A percentile compares a stretch with the other conserved stretches of the same genome.
Conservation (phyloP, 2,329 filamentous ascomycete species). For the Plenodomus biglobosus region DNA sequence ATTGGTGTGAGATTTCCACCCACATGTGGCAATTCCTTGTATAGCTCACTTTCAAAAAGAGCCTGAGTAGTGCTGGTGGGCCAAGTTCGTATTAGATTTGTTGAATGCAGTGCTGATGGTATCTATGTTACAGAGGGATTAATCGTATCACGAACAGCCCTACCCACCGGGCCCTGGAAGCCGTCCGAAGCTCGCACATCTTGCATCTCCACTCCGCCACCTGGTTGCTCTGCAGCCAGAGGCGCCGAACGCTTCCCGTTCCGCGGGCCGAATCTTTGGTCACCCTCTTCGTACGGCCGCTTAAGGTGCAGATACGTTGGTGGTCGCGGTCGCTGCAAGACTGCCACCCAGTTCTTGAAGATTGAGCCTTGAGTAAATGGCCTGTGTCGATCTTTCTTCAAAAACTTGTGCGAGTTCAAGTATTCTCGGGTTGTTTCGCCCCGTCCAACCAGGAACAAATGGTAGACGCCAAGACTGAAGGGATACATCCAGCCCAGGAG, state of each 20-base stretch:
- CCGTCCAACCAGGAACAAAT: slow-evolving; percentile 84
- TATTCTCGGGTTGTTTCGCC: slow-evolving; percentile 97
- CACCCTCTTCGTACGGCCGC: slow-evolving; percentile 70
- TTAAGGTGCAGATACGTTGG: slow-evolving; percentile 93
- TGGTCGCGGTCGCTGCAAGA: slow-evolving; percentile 78
- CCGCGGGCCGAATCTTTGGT: slow-evolving; percentile 74
- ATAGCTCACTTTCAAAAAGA: too few relatives aligned
- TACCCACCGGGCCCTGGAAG: slow-evolving; percentile 40
- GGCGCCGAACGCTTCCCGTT: slow-evolving; percentile 55
- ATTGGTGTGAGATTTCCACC: too few relatives aligned
- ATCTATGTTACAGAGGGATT: slow-evolving; percentile 15
- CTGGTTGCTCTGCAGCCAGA: slow-evolving; percentile 55
- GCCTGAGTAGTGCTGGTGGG: too few relatives aligned
- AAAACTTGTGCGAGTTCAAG: slow-evolving; percentile 92
- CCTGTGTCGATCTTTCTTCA: slow-evolving; percentile 85
- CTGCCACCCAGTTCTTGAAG: slow-evolving; percentile 76
- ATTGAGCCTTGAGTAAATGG: slow-evolving; percentile 81
- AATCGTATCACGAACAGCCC: slow-evolving; percentile 18
- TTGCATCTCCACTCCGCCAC: slow-evolving; percentile 71
- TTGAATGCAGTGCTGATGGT: not conserved
- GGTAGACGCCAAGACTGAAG: slow-evolving; percentile 79
- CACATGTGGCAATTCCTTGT: too few relatives aligned
- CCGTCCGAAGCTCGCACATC: slow-evolving; percentile 35
- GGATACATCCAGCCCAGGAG: slow-evolving; percentile 77
- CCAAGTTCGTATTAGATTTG: not conserved